Percentiles rank a stretch among this genome's conserved stretches.
Conservation (phyloP, 331 rosid species). For the Spiraea crenata region DNA sequence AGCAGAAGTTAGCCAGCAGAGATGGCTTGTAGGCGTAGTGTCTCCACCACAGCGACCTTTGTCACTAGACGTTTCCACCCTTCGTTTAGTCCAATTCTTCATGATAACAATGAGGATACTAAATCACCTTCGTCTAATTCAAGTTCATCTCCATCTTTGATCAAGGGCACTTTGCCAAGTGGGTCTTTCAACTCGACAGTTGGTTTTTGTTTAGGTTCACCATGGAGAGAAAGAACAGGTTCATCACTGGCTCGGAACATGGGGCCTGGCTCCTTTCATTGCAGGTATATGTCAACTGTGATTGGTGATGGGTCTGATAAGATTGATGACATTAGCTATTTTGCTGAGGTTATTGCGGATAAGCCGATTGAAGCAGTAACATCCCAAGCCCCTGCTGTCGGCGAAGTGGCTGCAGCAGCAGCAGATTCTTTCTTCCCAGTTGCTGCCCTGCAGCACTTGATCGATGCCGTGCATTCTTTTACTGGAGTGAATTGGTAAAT, state of each 20-base stretch:
- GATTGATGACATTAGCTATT: constrained; percentile 12
- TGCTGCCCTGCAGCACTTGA: constrained; percentile 5
- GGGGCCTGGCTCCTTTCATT: constrained; percentile 16
- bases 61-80: constrained; percentile 9
- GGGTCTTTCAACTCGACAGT: neutral
- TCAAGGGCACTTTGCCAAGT: constrained; percentile 12
- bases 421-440: constrained; percentile 16
- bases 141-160: constrained; percentile 6
- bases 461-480: constrained; percentile 8
- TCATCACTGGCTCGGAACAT: constrained; percentile 15
- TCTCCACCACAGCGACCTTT: constrained; percentile 11
- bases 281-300: constrained; percentile 19
- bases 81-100: constrained; percentile 12
- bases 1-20: constrained; percentile 4
- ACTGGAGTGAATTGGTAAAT: constrained; percentile 22
- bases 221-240: neutral
- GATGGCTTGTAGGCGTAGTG: constrained; percentile 14
- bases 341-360: constrained; percentile 12
- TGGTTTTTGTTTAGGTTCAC: constrained; percentile 15
- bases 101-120: constrained; percentile 5
- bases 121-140: constrained; percentile 6
- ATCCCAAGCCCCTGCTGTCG: constrained; percentile 5
- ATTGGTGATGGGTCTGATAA: constrained; percentile 13
- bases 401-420: constrained; percentile 22
- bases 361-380: constrained; percentile 13